Percentiles rank a stretch among this genome's conserved stretches.
phyloP scores from a whole-genome alignment of 2,329 filamentous ascomycete species.

The Chrysosporium keratinophilum region DNA sequence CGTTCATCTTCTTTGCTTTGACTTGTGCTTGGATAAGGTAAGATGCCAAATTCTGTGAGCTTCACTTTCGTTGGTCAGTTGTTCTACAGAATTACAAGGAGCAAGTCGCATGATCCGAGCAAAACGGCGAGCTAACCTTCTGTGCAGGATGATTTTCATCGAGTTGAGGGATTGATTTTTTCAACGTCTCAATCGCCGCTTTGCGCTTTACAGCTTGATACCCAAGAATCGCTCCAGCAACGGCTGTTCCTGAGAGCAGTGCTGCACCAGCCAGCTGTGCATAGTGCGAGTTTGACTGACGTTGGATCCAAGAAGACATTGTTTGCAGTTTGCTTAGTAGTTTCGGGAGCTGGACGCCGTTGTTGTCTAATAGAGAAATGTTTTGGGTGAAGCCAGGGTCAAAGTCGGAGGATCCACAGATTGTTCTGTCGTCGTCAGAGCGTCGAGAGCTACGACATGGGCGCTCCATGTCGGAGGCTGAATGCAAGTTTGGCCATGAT shows the following conservation, averaged over 20 bases:
- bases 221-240: constrained; percentile 45
- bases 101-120: neutral
- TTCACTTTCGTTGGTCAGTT: constrained; percentile 35
- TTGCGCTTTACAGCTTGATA: constrained; percentile 47
- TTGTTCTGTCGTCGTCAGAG: neutral
- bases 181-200: constrained; percentile 48
- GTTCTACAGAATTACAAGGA: neutral
- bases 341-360: neutral
- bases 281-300: constrained; percentile 33
- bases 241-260: constrained; percentile 35
- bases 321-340: constrained; percentile 1
- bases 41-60: constrained; percentile 43
- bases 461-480: neutral
- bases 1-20: constrained; percentile 46
- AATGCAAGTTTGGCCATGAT: neutral
- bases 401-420: neutral
- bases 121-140: constrained; percentile 30
- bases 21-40: constrained; percentile 22
- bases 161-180: constrained; percentile 49
- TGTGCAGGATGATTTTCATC: constrained; percentile 42
- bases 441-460: neutral
- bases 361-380: neutral
- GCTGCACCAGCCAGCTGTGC: constrained; percentile 36
- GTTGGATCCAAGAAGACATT: constrained; percentile 39
- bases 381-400: neutral